phyloP scores from a whole-genome alignment of 805 yeast genomes.

The Sugiyamaella mastotermitis region DNA sequence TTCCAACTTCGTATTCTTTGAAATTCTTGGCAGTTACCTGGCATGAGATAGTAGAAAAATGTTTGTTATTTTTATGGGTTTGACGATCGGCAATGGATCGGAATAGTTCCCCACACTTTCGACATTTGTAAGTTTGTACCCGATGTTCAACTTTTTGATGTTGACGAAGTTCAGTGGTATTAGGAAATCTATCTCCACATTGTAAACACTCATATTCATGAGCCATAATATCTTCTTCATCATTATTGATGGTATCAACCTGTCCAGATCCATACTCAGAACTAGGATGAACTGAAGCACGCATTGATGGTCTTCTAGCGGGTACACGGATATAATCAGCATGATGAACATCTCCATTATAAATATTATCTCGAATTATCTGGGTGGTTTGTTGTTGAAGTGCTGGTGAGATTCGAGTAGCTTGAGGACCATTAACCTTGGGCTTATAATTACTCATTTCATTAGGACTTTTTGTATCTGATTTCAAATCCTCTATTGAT shows the following conservation, averaged over 20 bases:
- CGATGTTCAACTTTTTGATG: conserved; percentile 20
- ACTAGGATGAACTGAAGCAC: too few species aligned
- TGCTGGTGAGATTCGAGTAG: too few species aligned
- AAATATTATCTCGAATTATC: too few species aligned
- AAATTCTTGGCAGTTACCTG: conserved; percentile 17
- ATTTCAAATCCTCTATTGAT: too few species aligned
- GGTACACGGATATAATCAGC: too few species aligned
- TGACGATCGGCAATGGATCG: conserved; percentile 23
- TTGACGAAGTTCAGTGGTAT: conserved; percentile 18
- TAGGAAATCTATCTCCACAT: conserved; percentile 17
- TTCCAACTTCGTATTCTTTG: conserved; percentile 17
- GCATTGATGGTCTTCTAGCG: too few species aligned
- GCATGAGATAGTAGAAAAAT: conserved; percentile 19
- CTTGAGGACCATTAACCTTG: too few species aligned
- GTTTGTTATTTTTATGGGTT: conserved; percentile 25
- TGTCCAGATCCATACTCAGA: background rate
- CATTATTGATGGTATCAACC: background rate
- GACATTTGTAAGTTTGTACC: conserved; percentile 20
- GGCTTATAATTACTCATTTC: too few species aligned
- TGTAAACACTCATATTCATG: conserved; percentile 16
- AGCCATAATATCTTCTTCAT: background rate
- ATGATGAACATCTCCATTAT: background rate
- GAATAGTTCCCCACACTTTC: conserved; percentile 23
- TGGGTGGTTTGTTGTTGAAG: too few species aligned
- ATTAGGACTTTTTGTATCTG: too few species aligned